Evolutionary conservation across 768 basidiomycete species (phyloP).

Genomic region (Rubroboletus satanas): DNA sequence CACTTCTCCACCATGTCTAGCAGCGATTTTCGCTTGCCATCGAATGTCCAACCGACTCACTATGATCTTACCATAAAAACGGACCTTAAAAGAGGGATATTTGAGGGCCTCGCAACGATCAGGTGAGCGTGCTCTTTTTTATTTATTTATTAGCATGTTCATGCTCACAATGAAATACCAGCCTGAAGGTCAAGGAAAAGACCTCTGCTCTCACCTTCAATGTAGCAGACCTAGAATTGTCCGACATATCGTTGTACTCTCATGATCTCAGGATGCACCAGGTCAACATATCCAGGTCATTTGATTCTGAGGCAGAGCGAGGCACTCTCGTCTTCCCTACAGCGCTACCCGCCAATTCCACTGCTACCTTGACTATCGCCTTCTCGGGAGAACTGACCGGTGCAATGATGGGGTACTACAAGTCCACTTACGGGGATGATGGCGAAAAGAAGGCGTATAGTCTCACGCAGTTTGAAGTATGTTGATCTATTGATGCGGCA

Average conservation of each 20-base stretch:
- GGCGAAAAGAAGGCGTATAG: conserved; percentile 66
- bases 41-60: conserved; percentile 63
- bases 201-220: conserved; percentile 67
- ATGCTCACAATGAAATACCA: conserved; percentile 24
- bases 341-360: conserved; percentile 60
- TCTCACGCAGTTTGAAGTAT: conserved; percentile 86
- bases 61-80: conserved; percentile 80
- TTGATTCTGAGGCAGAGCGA: conserved; percentile 65
- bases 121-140: conserved; percentile 40
- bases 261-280: conserved; percentile 51
- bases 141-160: not conserved
- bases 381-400: conserved; percentile 68
- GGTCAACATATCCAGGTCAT: conserved; percentile 39
- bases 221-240: conserved; percentile 54
- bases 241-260: conserved; percentile 52
- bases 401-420: conserved; percentile 83
- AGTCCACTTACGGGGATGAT: conserved; percentile 57
- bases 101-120: conserved; percentile 73
- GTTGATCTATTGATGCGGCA: conserved; percentile 3
- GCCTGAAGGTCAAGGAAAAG: conserved; percentile 59
- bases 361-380: conserved; percentile 63
- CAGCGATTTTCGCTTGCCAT: conserved; percentile 51
- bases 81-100: conserved; percentile 73
- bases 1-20: conserved; percentile 11
- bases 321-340: conserved; percentile 56